Conservation (phyloP, 345 rosid genomes). For the Lepidium aucheri region DNA sequence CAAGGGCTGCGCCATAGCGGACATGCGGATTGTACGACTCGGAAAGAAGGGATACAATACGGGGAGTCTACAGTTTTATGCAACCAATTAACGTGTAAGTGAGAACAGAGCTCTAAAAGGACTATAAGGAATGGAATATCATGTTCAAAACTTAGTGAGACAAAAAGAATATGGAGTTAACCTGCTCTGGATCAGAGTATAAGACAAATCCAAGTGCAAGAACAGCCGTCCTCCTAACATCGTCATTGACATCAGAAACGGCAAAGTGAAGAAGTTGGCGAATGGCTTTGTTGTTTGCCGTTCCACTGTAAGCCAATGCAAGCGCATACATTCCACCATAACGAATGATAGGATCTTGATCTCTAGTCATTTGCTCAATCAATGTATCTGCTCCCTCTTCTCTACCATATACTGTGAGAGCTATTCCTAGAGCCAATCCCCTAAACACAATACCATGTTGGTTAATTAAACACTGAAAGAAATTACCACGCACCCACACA, state of each 20-base stretch:
- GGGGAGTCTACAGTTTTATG: slow-evolving; percentile 64
- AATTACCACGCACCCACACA: neutral
- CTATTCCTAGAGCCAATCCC: slow-evolving; percentile 89
- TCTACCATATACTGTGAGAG: slow-evolving; percentile 92
- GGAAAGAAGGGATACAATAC: slow-evolving; percentile 83
- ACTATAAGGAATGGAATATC: neutral
- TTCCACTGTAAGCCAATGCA: slow-evolving; percentile 90
- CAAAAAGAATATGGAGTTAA: neutral
- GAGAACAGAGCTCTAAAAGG: neutral
- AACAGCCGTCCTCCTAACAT: slow-evolving; percentile 95
- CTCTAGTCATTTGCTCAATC: slow-evolving; percentile 96
- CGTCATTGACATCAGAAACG: slow-evolving; percentile 91
- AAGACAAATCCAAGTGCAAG: slow-evolving; percentile 94
- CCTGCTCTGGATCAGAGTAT: slow-evolving; percentile 93
- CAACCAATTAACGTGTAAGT: neutral
- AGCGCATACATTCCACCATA: slow-evolving; percentile 98
- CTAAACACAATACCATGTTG: slow-evolving; percentile 25
- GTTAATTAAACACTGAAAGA: neutral
- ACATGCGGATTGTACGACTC: slow-evolving; percentile 96
- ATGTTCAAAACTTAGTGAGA: neutral
- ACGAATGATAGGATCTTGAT: slow-evolving; percentile 91
- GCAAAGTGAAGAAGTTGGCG: slow-evolving; percentile 95
- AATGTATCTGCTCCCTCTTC: slow-evolving; percentile 96
- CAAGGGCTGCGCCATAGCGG: slow-evolving; percentile 98
- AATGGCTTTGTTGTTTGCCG: slow-evolving; percentile 94